Percentiles rank a stretch among this genome's conserved stretches.
These are phyloP conservation scores for Aspergillus sclerotioniger DNA, from an alignment of 495 filamentous ascomycete species.

Conservation along the genomic window DNA sequence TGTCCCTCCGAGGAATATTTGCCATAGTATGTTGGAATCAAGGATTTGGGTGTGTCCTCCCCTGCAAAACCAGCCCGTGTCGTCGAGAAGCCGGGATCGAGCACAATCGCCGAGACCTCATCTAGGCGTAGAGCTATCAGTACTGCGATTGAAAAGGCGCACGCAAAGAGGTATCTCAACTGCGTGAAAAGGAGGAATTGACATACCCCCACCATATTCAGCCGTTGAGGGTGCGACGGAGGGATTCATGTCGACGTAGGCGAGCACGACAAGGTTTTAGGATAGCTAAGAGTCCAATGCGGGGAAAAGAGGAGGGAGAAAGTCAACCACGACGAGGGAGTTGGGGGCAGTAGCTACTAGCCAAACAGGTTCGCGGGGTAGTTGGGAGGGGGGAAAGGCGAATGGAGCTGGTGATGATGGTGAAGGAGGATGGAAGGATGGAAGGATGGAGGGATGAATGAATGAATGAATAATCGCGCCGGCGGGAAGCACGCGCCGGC, in stretches of 20 bases:
- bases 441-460: not conserved
- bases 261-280: not conserved
- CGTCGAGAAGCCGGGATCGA: conserved; percentile 88
- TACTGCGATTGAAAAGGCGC: not conserved
- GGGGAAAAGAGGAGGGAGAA: not conserved
- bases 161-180: not conserved
- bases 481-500: not conserved
- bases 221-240: conserved; percentile 60
- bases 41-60: conserved; percentile 93
- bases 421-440: not conserved
- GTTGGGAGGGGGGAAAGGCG: not conserved
- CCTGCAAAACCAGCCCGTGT: conserved; percentile 95
- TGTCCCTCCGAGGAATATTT: conserved; percentile 54
- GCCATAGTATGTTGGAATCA: conserved; percentile 85
- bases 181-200: conserved; percentile 5
- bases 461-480: not conserved
- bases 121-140: conserved; percentile 52
- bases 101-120: conserved; percentile 93
- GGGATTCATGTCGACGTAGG: conserved; percentile 37
- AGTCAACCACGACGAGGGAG: not conserved
- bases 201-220: conserved; percentile 80
- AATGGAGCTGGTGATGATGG: not conserved
- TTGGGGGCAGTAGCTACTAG: too few species aligned
- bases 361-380: not conserved
- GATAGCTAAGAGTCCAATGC: not conserved